A percentile compares a stretch with the other conserved stretches of the same genome.
Evolutionary conservation across 257 asterid species (phyloP).

Genomic region (Echium plantagineum): DNA sequence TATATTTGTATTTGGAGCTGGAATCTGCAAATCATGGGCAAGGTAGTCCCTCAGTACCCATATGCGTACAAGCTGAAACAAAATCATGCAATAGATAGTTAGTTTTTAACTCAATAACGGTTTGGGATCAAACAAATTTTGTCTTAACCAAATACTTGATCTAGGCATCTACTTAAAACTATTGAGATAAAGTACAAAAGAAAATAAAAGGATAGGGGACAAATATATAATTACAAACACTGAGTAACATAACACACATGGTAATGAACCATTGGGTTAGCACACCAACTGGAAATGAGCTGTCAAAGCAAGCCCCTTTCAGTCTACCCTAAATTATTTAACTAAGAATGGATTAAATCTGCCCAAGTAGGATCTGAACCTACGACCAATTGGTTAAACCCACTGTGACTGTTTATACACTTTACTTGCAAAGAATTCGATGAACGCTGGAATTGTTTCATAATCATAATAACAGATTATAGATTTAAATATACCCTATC

Average conservation of each 20-base stretch:
- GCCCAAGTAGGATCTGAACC: too few relatives aligned
- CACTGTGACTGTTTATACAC: neutral
- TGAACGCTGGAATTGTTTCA: neutral
- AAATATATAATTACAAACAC: neutral
- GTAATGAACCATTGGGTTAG: neutral
- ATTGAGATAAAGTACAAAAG: too few relatives aligned
- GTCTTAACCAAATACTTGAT: too few relatives aligned
- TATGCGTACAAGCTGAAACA: constrained; percentile 38
- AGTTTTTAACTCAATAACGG: neutral
- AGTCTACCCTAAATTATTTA: too few relatives aligned
- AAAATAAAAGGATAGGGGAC: neutral
- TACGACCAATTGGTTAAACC: too few relatives aligned
- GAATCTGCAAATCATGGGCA: constrained; percentile 30
- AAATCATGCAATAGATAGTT: neutral
- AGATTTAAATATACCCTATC: too few relatives aligned
- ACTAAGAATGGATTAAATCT: too few relatives aligned
- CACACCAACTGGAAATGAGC: too few relatives aligned
- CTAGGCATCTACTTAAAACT: neutral
- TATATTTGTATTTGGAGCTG: constrained; percentile 24
- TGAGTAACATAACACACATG: too few relatives aligned
- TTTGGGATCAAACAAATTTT: neutral
- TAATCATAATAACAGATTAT: too few relatives aligned
- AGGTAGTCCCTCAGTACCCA: constrained; percentile 57
- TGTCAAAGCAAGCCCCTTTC: too few relatives aligned
- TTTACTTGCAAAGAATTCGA: neutral